phyloP scores from a whole-genome alignment of 768 basidiomycete species.

The Suillus tomentosus region DNA sequence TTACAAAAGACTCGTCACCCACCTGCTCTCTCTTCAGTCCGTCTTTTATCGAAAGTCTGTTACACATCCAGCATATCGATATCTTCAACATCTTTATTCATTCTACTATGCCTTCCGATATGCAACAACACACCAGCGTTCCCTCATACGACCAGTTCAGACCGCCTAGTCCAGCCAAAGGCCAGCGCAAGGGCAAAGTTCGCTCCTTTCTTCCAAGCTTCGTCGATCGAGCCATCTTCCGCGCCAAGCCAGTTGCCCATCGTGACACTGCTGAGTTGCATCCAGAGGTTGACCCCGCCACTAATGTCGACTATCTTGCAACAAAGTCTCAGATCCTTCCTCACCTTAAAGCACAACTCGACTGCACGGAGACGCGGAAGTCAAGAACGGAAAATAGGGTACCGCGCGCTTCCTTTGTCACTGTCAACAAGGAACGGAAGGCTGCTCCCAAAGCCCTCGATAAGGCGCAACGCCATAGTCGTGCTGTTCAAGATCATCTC shows the following conservation, averaged over 20 bases:
- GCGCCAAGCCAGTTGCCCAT: no score
- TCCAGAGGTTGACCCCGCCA: background rate
- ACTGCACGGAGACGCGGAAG: background rate
- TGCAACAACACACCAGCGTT: background rate
- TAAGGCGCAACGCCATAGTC: background rate
- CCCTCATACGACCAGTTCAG: background rate
- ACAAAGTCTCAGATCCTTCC: background rate
- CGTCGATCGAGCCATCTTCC: constrained; percentile 3
- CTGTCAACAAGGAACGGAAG: background rate
- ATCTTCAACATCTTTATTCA: background rate
- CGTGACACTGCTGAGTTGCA: background rate
- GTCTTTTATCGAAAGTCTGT: background rate
- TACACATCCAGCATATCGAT: background rate
- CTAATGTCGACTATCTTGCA: background rate
- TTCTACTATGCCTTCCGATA: background rate
- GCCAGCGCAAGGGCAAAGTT: background rate
- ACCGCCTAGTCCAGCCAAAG: background rate
- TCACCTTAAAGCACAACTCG: background rate
- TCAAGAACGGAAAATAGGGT: background rate
- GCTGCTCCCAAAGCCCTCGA: background rate
- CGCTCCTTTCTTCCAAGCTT: constrained; percentile 1
- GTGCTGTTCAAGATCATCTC: background rate
- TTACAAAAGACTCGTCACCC: background rate
- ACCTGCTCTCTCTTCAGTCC: background rate
- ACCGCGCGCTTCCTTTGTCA: background rate